phyloP scores from a whole-genome alignment of 2,329 filamentous ascomycete genomes.

The Pseudocercospora fuligena region DNA sequence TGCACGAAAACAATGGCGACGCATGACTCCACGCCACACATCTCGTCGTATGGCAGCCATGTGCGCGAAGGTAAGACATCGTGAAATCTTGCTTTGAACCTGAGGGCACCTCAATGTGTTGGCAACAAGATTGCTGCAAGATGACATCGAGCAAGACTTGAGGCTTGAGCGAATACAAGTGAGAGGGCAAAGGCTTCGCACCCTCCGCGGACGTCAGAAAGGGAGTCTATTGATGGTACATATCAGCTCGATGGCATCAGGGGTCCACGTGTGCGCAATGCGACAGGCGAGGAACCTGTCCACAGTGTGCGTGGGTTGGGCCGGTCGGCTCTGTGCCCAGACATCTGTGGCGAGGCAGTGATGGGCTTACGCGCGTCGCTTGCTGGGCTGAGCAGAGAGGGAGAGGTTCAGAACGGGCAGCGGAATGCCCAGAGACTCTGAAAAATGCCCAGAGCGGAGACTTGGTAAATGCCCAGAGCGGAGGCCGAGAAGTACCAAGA shows the following conservation, averaged over 20 bases:
- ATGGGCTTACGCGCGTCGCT: constrained; percentile 14
- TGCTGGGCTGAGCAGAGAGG: background rate
- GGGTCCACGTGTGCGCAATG: too few species aligned
- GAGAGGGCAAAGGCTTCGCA: too few species aligned
- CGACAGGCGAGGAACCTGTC: too few species aligned
- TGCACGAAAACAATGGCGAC: too few species aligned
- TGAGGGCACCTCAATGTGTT: background rate
- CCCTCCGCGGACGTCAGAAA: too few species aligned
- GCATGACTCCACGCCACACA: background rate
- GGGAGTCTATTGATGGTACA: too few species aligned
- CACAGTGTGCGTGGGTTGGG: too few species aligned
- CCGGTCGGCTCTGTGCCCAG: background rate
- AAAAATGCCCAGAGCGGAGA: background rate
- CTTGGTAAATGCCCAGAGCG: constrained; percentile 15
- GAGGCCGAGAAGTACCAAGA: constrained; percentile 15
- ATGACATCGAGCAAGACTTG: background rate
- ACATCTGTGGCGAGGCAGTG: constrained; percentile 14
- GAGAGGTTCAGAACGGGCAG: constrained; percentile 13
- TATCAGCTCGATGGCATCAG: too few species aligned
- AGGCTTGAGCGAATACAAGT: too few species aligned
- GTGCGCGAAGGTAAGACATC: background rate
- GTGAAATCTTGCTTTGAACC: too few species aligned
- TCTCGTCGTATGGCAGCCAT: background rate
- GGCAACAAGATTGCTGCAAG: background rate
- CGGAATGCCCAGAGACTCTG: constrained; percentile 20